Evolutionary conservation across 2,329 filamentous ascomycete species (phyloP), one percentile per base, ranked within the genome.

Genomic region (Sclerotinia minor): DNA sequence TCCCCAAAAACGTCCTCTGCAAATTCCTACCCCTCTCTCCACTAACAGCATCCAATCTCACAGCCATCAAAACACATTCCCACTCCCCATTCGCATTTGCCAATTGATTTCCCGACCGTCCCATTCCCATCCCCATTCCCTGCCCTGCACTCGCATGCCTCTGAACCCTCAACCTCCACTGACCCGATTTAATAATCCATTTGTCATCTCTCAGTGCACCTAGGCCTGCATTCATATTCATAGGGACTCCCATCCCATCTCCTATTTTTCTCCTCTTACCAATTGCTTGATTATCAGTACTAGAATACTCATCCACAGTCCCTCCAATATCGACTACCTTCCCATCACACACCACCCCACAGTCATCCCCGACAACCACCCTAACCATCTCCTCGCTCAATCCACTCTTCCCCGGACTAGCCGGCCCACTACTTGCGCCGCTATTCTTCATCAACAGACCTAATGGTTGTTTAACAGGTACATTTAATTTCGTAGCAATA

Each of bases 401-500:
- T 0, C 90, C 86, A 0, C 87, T 90, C 75, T 89, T 89, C 0
- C 88, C 89, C 0, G 90, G 90, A 26, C 86, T 88, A 0, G 86
- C 82, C 0, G 88, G 85, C 73, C 87, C 86, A 68, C 83, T 86
- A 54, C 81, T 81, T 8, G 85, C 84, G 15, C 85, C 88, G n/a
- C 87, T 87, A 4, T 85, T 82, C 59, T 85, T 81, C 85, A 91
- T 89, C 77, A 91, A 82, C 49, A 91, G 79, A 9, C 90, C 89
- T 0, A 91, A 78, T 0, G 89, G 86, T 68, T 85, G 82, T 0
- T 83, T 84, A 0, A 81, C 81, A 15, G 90, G 87, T 7, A 93
- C 78, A 70, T 89, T 90, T 72, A 95, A 85, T 77, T 94, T 96
- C 45, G 89, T 89, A 2, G 90, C 87, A n/a, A 97, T 84, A 11